Conservation (phyloP, 441 rosid species). For the Syzygium malaccense region DNA sequence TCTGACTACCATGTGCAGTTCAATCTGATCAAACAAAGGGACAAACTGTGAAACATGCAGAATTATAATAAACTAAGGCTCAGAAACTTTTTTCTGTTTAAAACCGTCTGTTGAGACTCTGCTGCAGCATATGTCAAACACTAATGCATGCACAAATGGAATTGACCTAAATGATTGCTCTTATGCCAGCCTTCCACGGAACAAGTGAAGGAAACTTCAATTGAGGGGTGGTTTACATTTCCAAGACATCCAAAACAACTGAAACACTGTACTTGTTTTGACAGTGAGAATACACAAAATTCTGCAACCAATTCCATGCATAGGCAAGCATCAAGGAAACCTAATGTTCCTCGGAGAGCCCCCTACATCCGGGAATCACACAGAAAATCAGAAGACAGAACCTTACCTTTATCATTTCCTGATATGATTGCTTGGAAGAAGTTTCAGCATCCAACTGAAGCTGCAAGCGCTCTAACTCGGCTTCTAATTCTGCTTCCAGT, state of each 20-base stretch:
- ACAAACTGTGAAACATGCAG: neutral
- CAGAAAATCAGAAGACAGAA: neutral
- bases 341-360: neutral
- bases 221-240: neutral
- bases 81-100: neutral
- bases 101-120: neutral
- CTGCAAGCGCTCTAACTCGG: conserved; percentile 56
- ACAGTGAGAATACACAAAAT: neutral
- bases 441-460: conserved; percentile 36
- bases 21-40: neutral
- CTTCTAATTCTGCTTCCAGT: conserved; percentile 78
- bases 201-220: neutral
- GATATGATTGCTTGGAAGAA: conserved; percentile 10
- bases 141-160: neutral
- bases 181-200: neutral
- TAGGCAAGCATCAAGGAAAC: neutral
- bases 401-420: conserved; percentile 21
- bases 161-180: neutral
- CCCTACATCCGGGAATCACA: neutral
- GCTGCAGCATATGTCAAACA: neutral
- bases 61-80: neutral
- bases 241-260: neutral
- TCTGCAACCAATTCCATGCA: neutral
- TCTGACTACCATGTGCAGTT: neutral
- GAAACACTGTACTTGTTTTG: neutral